Evolutionary conservation across 2,329 filamentous ascomycete species (phyloP).

Genomic region (Colletotrichum theobromicola): DNA sequence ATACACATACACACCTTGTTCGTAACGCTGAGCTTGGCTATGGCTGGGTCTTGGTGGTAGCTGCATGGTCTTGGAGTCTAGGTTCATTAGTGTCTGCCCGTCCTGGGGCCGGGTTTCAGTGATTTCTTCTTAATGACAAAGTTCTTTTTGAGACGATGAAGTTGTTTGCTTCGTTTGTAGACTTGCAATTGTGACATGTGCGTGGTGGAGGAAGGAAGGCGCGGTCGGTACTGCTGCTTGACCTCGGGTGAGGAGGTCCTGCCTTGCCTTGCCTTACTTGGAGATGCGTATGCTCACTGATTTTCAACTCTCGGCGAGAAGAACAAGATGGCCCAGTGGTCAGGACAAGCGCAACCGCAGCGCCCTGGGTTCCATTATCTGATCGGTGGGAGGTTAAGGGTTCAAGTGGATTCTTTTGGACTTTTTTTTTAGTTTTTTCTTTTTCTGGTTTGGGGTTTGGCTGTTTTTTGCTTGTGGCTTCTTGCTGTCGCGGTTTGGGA

Average conservation of each 20-base stretch:
- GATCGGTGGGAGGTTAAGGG: background rate
- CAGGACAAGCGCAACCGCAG: background rate
- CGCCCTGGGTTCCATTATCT: background rate
- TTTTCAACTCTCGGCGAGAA: background rate
- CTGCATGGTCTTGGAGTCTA: background rate
- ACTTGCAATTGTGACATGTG: background rate
- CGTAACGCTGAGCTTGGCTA: background rate
- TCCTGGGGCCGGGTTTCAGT: background rate
- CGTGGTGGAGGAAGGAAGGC: background rate
- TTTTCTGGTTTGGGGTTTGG: background rate
- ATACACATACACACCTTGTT: background rate
- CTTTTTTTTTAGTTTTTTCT: background rate
- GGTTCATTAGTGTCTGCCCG: background rate
- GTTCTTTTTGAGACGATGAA: background rate
- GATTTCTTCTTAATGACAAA: background rate
- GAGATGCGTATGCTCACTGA: background rate
- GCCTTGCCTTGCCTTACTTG: background rate
- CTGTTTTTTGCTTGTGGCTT: no score
- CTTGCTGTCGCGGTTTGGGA: no score
- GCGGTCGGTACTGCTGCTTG: background rate
- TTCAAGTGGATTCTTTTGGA: background rate
- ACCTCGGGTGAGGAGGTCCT: background rate
- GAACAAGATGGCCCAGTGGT: background rate
- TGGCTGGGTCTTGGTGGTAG: background rate
- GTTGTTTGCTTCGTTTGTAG: background rate